Conservation (phyloP, 495 filamentous ascomycete genomes). For the Copromyces sp. region DNA sequence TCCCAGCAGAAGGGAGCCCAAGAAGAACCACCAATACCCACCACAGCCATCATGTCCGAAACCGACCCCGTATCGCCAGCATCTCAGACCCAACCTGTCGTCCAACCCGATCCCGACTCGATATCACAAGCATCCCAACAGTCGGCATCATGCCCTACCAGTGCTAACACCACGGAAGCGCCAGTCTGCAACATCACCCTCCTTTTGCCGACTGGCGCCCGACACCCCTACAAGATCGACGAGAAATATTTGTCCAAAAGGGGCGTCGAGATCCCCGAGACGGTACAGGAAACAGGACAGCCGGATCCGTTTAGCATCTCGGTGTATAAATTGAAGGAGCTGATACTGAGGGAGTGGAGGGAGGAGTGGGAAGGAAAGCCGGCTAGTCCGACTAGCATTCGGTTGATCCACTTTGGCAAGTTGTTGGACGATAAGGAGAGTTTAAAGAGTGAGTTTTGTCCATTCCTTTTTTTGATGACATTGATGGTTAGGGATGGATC, state of each 20-base stretch:
- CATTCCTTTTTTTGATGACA: background rate
- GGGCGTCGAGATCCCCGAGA: conserved; percentile 59
- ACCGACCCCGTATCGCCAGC: background rate
- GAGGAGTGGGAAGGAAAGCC: conserved; percentile 83
- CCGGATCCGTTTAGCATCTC: conserved; percentile 80
- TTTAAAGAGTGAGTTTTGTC: conserved; percentile 38
- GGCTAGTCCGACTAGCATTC: conserved; percentile 71
- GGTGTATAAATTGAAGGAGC: conserved; percentile 82
- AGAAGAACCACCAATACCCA: background rate
- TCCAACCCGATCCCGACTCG: background rate
- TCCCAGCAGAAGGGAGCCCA: background rate
- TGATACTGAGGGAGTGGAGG: conserved; percentile 85
- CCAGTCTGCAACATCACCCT: conserved; percentile 53
- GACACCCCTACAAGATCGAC: conserved; percentile 81
- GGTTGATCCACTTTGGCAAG: conserved; percentile 82
- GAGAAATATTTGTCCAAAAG: conserved; percentile 73
- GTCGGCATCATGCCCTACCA: background rate
- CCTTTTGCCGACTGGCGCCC: conserved; percentile 66
- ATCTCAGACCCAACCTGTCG: background rate
- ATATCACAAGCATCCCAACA: background rate
- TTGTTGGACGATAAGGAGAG: conserved; percentile 76
- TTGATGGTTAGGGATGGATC: no score
- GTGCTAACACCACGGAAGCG: background rate
- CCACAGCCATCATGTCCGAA: background rate
- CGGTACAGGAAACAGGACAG: conserved; percentile 33